Base-by-base conservation (phyloP, 2,329 filamentous ascomycete genomes). In the Ophiostoma ulmi region DNA sequence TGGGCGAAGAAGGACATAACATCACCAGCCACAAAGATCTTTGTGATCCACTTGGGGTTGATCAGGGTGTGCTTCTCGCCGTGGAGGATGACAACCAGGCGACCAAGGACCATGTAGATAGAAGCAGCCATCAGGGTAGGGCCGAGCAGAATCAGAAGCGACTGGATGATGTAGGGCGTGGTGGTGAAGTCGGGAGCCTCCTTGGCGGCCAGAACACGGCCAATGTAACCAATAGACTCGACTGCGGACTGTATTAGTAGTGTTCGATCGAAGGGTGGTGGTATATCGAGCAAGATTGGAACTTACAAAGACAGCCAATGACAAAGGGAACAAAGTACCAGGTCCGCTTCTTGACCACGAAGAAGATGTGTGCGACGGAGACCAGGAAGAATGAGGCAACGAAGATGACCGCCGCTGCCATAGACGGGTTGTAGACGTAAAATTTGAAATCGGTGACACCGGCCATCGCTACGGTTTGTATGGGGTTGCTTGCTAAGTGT, bases 11-110 rank as follows among this genome's bases (percentile, higher is more conserved):
- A 82, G 5, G 80, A 82, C 1, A 83, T 39, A 0, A 84, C 74
- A 70, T 85, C 83, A 20, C 81, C 82, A 3, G 78, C 72, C 4
- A 85, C 82, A 70, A 85, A 85, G 55, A 84, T 76, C 69, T 81
- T 82, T 6, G 83, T 84, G 5, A 85, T 75, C 79, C 80, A 82
- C 76, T 0, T 75, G 72, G 35, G 79, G 77, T 5, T 79, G 81
- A 55, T 81, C 70, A 26, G 38, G 52, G 52, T 69, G 26, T 41
- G 44, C 35, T 69, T 39, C 31, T 55, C 39, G 58, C 52, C 70
- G 11, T 44, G 11, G 22, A 79, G 72, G 20, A 78, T 74, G 1
- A 71, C 64, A 7, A 81, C 77, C 14, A 81, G 72, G 1, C 80
- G 78, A 1, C 80, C 80, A 7, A 83, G 78, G 11, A 78, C 77